Percentiles rank a stretch among this genome's conserved stretches.
These are phyloP conservation scores for Quillaja saponaria DNA, from an alignment of 306 rosid genomes.

Conservation along the genomic window DNA sequence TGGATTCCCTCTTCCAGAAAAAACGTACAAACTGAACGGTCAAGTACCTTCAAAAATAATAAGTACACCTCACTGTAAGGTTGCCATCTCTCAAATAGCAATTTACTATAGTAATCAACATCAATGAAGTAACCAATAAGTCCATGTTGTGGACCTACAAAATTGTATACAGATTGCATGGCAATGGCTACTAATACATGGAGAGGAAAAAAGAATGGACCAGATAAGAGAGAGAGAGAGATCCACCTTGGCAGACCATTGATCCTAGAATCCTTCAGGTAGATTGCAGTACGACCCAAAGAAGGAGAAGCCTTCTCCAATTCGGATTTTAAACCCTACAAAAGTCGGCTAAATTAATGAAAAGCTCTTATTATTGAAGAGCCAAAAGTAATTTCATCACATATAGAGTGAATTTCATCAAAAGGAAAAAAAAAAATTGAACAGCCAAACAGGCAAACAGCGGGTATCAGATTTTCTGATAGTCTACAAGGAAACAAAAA, in stretches of 20 bases:
- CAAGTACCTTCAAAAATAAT: slow-evolving; percentile 62
- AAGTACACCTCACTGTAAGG: slow-evolving; percentile 18
- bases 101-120: not conserved
- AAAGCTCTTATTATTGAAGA: too few relatives aligned
- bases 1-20: slow-evolving; percentile 99
- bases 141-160: not conserved
- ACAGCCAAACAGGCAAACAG: not conserved
- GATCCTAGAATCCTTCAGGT: slow-evolving; percentile 84
- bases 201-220: not conserved
- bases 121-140: not conserved
- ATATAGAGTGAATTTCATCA: slow-evolving; percentile 11
- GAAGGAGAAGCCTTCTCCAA: slow-evolving; percentile 87
- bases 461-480: too few relatives aligned
- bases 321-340: slow-evolving; percentile 93
- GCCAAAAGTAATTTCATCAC: not conserved
- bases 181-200: slow-evolving; percentile 8
- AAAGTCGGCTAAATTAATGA: slow-evolving; percentile 28
- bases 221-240: slow-evolving; percentile 18
- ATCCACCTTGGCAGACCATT: slow-evolving; percentile 86
- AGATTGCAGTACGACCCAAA: slow-evolving; percentile 88
- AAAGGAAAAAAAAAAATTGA: slow-evolving; percentile 1
- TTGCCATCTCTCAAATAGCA: slow-evolving; percentile 13
- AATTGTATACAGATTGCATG: slow-evolving; percentile 1
- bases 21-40: slow-evolving; percentile 96
- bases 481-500: not conserved